A percentile compares a stretch with the other conserved stretches of the same genome.
These are phyloP conservation scores for Bonia amplexicaulis DNA, from an alignment of 176 grass and related monocot species.

Conservation along the genomic window DNA sequence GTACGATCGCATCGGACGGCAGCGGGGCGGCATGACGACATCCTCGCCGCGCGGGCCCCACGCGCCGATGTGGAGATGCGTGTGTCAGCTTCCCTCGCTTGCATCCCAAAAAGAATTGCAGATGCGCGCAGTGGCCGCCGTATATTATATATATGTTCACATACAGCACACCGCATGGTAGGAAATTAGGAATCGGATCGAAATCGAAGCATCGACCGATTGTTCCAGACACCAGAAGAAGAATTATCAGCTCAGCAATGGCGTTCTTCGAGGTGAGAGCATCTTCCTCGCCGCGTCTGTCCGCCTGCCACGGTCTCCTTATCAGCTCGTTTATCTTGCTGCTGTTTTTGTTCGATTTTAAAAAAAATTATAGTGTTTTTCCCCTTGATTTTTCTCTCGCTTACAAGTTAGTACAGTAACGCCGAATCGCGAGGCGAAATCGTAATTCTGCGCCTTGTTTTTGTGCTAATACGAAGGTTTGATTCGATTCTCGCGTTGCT, in stretches of 20 bases:
- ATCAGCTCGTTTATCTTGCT: background rate
- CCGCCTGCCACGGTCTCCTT: background rate
- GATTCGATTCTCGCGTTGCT: background rate
- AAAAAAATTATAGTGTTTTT: background rate
- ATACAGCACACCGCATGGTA: too few relatives aligned
- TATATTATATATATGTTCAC: background rate
- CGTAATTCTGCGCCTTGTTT: background rate
- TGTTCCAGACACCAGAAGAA: background rate
- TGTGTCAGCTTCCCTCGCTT: background rate
- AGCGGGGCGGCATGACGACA: conserved; percentile 21
- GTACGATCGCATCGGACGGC: conserved; percentile 6
- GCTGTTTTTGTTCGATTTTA: background rate
- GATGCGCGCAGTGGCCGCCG: background rate
- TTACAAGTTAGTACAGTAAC: background rate
- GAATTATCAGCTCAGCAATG: conserved; percentile 5
- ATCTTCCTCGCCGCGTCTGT: background rate
- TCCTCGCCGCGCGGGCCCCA: background rate
- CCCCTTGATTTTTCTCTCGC: background rate
- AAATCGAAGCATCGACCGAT: background rate
- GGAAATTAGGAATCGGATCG: background rate
- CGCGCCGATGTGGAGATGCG: background rate
- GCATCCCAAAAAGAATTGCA: too few relatives aligned
- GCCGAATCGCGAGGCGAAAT: background rate
- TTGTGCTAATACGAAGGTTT: background rate
- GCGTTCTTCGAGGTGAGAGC: conserved; percentile 46